Percentiles rank a stretch among this genome's conserved stretches.
Conservation (phyloP, 2,329 filamentous ascomycete genomes). For the Alternaria brassicicola region DNA sequence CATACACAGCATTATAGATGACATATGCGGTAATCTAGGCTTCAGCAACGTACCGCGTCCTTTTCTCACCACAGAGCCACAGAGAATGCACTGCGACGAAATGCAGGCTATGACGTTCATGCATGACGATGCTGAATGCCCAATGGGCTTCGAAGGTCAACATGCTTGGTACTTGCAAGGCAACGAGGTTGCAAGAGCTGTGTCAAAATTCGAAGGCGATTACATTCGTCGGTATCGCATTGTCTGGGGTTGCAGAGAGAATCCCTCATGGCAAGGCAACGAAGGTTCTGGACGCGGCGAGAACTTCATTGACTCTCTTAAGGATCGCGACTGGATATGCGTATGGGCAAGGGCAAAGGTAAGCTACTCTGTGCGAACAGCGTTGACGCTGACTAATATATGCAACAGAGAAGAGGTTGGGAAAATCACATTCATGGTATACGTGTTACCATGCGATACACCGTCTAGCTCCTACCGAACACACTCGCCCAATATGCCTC, state of each 20-base stretch:
- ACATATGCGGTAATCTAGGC: background rate
- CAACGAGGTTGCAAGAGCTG: constrained; percentile 23
- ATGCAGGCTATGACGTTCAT: constrained; percentile 12
- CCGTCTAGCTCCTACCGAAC: constrained; percentile 8
- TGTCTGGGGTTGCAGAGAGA: constrained; percentile 18
- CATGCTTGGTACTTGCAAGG: constrained; percentile 30
- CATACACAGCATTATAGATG: background rate
- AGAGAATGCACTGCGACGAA: constrained; percentile 16
- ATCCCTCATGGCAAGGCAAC: constrained; percentile 8
- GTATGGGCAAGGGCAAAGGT: constrained; percentile 32
- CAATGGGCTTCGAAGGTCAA: constrained; percentile 14
- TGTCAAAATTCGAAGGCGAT: constrained; percentile 18
- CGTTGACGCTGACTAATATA: background rate
- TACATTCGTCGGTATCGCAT: constrained; percentile 20
- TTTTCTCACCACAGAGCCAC: constrained; percentile 10
- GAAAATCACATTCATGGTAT: constrained; percentile 25
- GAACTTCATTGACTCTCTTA: constrained; percentile 21
- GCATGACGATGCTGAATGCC: background rate
- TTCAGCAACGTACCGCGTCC: constrained; percentile 11
- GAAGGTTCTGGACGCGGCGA: constrained; percentile 22
- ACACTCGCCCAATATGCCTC: background rate
- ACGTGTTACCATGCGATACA: constrained; percentile 18
- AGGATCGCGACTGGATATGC: constrained; percentile 23
- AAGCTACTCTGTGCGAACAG: background rate
- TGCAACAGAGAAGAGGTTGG: constrained; percentile 21